Percentiles rank a stretch among this genome's conserved stretches.
Conservation (phyloP, 768 basidiomycete species). For the Rubroboletus pulcherrimus region DNA sequence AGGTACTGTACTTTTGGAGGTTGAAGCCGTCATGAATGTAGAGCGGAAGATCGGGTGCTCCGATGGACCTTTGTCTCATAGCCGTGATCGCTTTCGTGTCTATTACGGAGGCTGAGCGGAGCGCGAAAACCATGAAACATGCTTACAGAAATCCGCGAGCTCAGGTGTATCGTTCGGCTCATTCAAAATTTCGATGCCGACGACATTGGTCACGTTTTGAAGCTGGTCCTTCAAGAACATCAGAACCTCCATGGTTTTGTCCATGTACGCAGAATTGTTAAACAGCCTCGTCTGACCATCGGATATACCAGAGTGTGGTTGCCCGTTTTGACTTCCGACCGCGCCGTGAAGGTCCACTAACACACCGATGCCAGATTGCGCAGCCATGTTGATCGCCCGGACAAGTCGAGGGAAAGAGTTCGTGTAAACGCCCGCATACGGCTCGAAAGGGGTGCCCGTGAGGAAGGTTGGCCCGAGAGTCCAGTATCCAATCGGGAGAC, state of each 20-base stretch:
- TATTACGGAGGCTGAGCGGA: background rate
- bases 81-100: constrained; percentile 21
- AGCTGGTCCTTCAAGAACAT: constrained; percentile 33
- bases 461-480: constrained; percentile 27
- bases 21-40: constrained; percentile 73
- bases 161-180: constrained; percentile 47
- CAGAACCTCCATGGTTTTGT: constrained; percentile 40
- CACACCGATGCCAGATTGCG: constrained; percentile 42
- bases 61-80: constrained; percentile 15
- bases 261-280: constrained; percentile 30
- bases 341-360: constrained; percentile 54
- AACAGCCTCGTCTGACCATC: constrained; percentile 40
- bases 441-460: constrained; percentile 37
- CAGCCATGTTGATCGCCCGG: constrained; percentile 42
- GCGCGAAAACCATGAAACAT: background rate
- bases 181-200: constrained; percentile 59
- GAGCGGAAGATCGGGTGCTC: constrained; percentile 46
- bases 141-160: constrained; percentile 40
- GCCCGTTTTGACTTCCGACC: constrained; percentile 46
- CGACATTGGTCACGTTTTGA: constrained; percentile 45
- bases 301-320: constrained; percentile 32
- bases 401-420: constrained; percentile 38
- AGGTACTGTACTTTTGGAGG: constrained; percentile 34
- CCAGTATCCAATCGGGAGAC: constrained; percentile 62
- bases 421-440: constrained; percentile 39